Evolutionary conservation across 257 asterid genomes (phyloP).

Genomic region (Solanum peruvianum): DNA sequence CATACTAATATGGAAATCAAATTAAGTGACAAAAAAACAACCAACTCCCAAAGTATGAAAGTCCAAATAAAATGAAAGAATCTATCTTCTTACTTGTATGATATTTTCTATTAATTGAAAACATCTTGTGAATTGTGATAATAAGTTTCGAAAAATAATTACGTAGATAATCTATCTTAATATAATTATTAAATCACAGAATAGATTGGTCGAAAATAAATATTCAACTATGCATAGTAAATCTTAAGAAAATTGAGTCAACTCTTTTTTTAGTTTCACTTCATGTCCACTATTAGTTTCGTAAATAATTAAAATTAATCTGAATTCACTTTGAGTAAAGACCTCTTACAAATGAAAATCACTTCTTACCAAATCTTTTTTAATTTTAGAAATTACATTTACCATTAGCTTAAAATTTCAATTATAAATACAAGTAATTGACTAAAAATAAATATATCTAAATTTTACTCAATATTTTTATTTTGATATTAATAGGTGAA

Average conservation of each 20-base stretch:
- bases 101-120: background rate
- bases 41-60: background rate
- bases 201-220: no score
- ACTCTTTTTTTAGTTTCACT: background rate
- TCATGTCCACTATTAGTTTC: background rate
- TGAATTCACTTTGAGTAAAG: background rate
- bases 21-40: background rate
- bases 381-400: background rate
- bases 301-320: no score
- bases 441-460: background rate
- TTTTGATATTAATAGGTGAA: background rate
- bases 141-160: no score
- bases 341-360: background rate
- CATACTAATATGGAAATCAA: background rate
- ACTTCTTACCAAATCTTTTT: background rate
- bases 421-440: background rate
- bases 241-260: background rate
- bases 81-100: background rate
- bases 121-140: background rate
- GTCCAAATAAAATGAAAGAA: background rate
- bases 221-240: no score
- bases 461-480: background rate
- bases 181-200: no score
- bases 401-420: background rate
- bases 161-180: no score